phyloP scores from a whole-genome alignment of 257 asterid genomes.

The Paulownia fortunei region DNA sequence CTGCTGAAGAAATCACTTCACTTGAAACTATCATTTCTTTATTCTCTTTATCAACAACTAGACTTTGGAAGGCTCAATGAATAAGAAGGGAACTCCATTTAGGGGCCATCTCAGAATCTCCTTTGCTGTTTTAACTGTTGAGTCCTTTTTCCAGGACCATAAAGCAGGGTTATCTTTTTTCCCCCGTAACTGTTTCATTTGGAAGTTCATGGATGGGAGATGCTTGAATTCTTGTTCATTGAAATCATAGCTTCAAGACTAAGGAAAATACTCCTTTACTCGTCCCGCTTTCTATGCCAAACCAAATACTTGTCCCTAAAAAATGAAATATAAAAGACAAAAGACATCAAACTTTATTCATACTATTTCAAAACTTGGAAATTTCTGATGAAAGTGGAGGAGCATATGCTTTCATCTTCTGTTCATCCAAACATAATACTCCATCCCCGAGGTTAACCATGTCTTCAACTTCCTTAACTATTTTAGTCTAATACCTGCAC shows the following conservation, averaged over 20 bases:
- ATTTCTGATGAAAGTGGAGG: no score
- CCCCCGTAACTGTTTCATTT: not conserved
- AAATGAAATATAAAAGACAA: no score
- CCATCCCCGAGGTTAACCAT: no score
- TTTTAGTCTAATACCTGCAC: no score
- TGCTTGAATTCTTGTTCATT: not conserved
- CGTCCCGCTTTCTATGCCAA: no score
- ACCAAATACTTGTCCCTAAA: no score
- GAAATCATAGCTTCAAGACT: not conserved
- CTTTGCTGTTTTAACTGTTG: conserved; percentile 19
- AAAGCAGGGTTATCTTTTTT: not conserved
- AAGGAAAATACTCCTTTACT: no score
- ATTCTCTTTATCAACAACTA: not conserved
- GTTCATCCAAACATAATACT: no score
- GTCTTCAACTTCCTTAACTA: no score
- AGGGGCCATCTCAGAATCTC: conserved; percentile 11
- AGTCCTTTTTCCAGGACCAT: not conserved
- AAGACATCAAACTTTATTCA: no score
- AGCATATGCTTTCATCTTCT: no score
- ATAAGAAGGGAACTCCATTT: conserved; percentile 5
- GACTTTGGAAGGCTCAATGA: conserved; percentile 10
- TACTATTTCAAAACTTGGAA: no score
- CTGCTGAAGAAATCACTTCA: conserved; percentile 26
- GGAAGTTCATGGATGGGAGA: conserved; percentile 16
- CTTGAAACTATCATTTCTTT: conserved; percentile 30